Base-by-base conservation (phyloP, 2,329 filamentous ascomycete species). In the Hymenoscyphus linearis region DNA sequence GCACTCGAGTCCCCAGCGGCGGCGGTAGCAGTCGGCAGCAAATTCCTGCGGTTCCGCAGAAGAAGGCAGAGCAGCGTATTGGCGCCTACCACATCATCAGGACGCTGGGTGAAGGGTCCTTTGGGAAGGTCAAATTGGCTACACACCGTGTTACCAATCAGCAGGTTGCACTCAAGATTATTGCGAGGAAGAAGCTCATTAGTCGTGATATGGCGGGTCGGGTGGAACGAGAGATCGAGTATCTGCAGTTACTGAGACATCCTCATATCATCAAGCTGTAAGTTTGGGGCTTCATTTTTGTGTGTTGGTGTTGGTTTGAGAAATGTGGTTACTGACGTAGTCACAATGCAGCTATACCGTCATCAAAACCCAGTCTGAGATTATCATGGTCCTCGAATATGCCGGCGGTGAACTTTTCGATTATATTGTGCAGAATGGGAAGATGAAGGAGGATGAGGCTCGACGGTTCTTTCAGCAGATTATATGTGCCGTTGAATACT, bases 231-330 rank as follows among this genome's bases (percentile, higher is more conserved):
- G 95, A 99, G 80, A 99, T 99, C 69, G 93, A 97, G 75, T 99
- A 99, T 74, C 83, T 99, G 65, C 95, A 99, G 78, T 80, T 99
- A 63, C 82, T 99, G 64, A 87, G 95, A 63, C 95, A 99, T 76
- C 95, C 95, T 47, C 95, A 99, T 77, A 99, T 99, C 74, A 99
- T 99, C 80, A 99, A 99, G 78, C 83, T 99, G 86, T 97, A 81
- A 72, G 83, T 57, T n/a, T 31, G 14, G n/a, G 80, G 5, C 10
- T 47, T 14, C 40, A 40, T 14, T 52, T 52, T 31, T 5, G 31
- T 31, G 31, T 5, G 31, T 47, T 52, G 47, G 31, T 5, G 31
- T 31, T 5, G 31, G 31, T 47, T 52, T 44, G 31, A 34, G 54
- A 40, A 27, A 54, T 25, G 40, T 12, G 6, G 56, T 16, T 25